phyloP scores from a whole-genome alignment of 345 rosid genomes.

The Gossypium longicalyx region DNA sequence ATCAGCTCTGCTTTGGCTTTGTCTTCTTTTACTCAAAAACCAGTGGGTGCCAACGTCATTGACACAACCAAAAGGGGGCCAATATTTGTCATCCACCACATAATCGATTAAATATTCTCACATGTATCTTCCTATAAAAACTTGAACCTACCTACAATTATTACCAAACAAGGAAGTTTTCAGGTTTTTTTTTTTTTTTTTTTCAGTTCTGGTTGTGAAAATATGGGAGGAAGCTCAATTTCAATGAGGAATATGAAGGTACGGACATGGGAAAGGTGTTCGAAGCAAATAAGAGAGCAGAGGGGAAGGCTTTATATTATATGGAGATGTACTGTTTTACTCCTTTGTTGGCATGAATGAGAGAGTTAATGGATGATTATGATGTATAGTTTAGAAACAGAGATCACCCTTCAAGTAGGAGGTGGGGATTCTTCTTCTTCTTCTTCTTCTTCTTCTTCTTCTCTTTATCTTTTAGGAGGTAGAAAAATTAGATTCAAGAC shows the following conservation, averaged over 20 bases:
- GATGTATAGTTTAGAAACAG: constrained; percentile 1
- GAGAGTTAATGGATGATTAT: neutral
- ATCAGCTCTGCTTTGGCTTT: neutral
- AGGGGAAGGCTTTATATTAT: constrained; percentile 63
- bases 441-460: neutral
- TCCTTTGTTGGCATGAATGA: constrained; percentile 66
- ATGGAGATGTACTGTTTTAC: constrained; percentile 77
- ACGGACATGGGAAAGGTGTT: constrained; percentile 51
- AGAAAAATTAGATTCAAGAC: neutral
- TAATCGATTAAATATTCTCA: neutral
- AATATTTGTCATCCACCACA: constrained; percentile 29
- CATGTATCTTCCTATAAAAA: constrained; percentile 7
- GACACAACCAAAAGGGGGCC: constrained; percentile 9
- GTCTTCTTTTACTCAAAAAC: constrained; percentile 18
- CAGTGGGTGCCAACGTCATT: constrained; percentile 14
- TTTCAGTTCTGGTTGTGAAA: neutral
- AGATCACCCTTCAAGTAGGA: neutral
- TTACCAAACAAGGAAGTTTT: neutral
- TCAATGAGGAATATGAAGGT: constrained; percentile 37
- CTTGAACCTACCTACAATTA: neutral
- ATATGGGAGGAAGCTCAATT: constrained; percentile 25
- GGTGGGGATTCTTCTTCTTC: neutral
- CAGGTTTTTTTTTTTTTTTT: neutral
- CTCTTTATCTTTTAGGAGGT: neutral
- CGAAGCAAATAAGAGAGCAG: constrained; percentile 66